Evolutionary conservation across 108 stramenopile genomes (phyloP).

Genomic region (Mayamaea pseudoterrestris): DNA sequence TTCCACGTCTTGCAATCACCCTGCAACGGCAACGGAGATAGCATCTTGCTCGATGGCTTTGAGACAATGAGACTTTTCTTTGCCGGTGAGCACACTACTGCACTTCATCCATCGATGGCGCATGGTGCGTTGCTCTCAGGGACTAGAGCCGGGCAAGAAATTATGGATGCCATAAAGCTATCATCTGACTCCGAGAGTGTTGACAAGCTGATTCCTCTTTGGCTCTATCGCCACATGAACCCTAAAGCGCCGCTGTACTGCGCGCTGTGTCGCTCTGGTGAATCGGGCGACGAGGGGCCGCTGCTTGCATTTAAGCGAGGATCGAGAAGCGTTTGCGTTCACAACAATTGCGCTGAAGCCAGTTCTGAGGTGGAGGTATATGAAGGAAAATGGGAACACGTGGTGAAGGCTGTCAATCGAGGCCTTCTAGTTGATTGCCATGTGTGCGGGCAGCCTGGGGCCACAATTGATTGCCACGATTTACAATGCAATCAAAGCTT

Average conservation of each 20-base stretch:
- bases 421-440: constrained; percentile 20
- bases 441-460: constrained; percentile 26
- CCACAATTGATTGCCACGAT: constrained; percentile 36
- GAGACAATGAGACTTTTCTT: constrained; percentile 60
- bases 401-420: constrained; percentile 34
- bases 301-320: constrained; percentile 43
- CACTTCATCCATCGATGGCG: constrained; percentile 59
- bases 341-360: constrained; percentile 42
- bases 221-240: constrained; percentile 27
- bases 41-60: constrained; percentile 21
- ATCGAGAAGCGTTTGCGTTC: constrained; percentile 27
- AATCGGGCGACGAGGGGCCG: constrained; percentile 23
- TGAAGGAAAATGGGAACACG: constrained; percentile 37
- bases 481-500: constrained; percentile 19
- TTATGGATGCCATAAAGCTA: constrained; percentile 19
- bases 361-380: constrained; percentile 41
- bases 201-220: constrained; percentile 30
- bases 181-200: constrained; percentile 6
- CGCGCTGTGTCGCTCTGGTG: constrained; percentile 28
- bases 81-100: constrained; percentile 75
- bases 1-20: constrained; percentile 41
- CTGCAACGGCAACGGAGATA: constrained; percentile 40
- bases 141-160: constrained; percentile 44
- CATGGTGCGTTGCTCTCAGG: constrained; percentile 76
- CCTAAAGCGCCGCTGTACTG: constrained; percentile 23